Evolutionary conservation across 2,329 filamentous ascomycete genomes (phyloP), one percentile per base, ranked within the genome.

Genomic region (Capronia coronata): DNA sequence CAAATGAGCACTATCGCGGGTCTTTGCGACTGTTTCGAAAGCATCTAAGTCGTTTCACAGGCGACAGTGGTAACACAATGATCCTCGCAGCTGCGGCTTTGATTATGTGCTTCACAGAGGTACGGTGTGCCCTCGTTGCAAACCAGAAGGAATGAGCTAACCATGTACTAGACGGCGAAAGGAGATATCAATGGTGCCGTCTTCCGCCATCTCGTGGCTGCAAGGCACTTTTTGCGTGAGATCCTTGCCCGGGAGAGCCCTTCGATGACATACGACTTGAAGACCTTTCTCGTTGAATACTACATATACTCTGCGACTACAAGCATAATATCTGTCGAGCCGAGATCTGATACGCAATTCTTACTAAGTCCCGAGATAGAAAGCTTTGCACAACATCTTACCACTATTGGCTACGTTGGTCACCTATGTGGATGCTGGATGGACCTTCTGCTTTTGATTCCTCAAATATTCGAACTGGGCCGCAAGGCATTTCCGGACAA

Each of bases 71-170:
- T n/a, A 18, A 35, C 32, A 75, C 51, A 0, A 62, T 75, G 2
- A 65, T 70, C 39, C 56, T 75, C 14, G 68, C 70, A 0, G 65
- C 73, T 9, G 72, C 71, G 2, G 71, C 71, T 25, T 60, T 75
- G 8, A 66, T 74, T 8, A 65, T 75, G 57, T 73, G 68, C 46
- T 68, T 75, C 43, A 72, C 70, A 2, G 72, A 75, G 66, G 72
- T 75, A 46, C 2, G 63, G 10, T 32, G 11, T 18, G 23, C 23
- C 27, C 18, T 23, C n/a, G 21, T n/a, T n/a, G 16, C 14, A n/a
- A 27, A 42, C 21, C 14, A 3, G 23, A 27, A 32, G 43, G 21
- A 53, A 52, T 59, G 43, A 64, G n/a, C 32, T 35, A 18, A 35
- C 32, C 16, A 6, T 52, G 9, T 13, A 23, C 57, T 59, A 62